phyloP scores from a whole-genome alignment of 2,329 filamentous ascomycete genomes.

The Berkeleyomyces rouxiae region DNA sequence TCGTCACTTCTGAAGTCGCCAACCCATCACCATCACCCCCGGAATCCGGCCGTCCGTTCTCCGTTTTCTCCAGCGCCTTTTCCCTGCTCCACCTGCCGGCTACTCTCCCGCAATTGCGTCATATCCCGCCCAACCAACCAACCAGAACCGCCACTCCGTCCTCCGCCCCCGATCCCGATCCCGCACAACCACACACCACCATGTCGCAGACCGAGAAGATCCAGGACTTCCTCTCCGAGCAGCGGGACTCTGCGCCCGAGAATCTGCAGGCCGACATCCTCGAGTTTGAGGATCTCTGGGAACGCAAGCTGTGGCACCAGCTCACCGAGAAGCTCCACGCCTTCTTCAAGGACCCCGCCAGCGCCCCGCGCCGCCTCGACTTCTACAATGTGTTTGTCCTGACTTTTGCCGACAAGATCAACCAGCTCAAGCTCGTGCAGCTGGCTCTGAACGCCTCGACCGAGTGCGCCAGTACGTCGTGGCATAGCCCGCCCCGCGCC shows the following conservation, averaged over 20 bases:
- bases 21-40: background rate
- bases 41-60: background rate
- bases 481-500: background rate
- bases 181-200: background rate
- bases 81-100: no score
- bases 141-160: no score
- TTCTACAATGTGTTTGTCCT: conserved; percentile 93
- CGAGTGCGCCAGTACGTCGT: conserved; percentile 54
- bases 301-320: conserved; percentile 98
- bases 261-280: conserved; percentile 79
- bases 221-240: conserved; percentile 77
- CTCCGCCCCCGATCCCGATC: background rate
- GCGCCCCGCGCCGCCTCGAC: conserved; percentile 65
- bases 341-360: conserved; percentile 73
- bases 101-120: background rate
- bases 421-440: conserved; percentile 91
- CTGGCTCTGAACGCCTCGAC: conserved; percentile 74
- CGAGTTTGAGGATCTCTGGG: conserved; percentile 91
- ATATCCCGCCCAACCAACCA: no score
- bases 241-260: conserved; percentile 74
- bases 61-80: background rate
- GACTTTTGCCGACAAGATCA: conserved; percentile 96
- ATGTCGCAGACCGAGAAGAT: conserved; percentile 50
- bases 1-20: background rate
- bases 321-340: conserved; percentile 76